Evolutionary conservation across 768 basidiomycete species (phyloP).

Genomic region (Naganishia randhawae): DNA sequence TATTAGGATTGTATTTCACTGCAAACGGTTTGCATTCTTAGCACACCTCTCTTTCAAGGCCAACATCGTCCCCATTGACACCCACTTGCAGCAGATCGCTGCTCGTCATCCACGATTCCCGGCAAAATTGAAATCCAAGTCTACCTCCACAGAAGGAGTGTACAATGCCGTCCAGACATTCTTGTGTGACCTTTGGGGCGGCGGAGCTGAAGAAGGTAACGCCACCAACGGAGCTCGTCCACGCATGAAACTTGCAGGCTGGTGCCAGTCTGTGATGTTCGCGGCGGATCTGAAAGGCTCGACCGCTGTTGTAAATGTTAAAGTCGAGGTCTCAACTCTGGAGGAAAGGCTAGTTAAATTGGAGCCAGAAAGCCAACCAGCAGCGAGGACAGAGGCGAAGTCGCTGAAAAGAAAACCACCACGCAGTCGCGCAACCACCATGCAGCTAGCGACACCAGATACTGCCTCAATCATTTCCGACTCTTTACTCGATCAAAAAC

Average conservation of each 20-base stretch:
- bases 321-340: neutral
- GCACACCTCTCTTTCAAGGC: conserved; percentile 53
- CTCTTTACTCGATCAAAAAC: neutral
- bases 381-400: neutral
- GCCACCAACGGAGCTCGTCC: neutral
- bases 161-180: conserved; percentile 47
- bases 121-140: conserved; percentile 38
- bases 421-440: neutral
- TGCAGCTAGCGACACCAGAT: neutral
- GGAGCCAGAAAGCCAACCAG: neutral
- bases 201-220: neutral
- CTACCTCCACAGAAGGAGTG: conserved; percentile 41
- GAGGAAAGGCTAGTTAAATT: neutral
- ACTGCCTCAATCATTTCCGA: neutral
- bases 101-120: conserved; percentile 49
- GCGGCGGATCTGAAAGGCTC: conserved; percentile 43
- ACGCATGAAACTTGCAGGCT: conserved; percentile 41
- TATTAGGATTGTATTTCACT: conserved; percentile 21
- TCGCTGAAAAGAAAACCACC: neutral
- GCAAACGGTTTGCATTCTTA: conserved; percentile 24
- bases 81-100: conserved; percentile 88
- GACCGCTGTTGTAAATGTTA: conserved; percentile 19
- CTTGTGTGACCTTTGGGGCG: conserved; percentile 42
- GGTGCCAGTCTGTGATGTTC: conserved; percentile 51
- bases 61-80: conserved; percentile 90